Evolutionary conservation across 2,329 filamentous ascomycete species (phyloP), one percentile per base, ranked within the genome.

Genomic region (Diaporthe amygdali): DNA sequence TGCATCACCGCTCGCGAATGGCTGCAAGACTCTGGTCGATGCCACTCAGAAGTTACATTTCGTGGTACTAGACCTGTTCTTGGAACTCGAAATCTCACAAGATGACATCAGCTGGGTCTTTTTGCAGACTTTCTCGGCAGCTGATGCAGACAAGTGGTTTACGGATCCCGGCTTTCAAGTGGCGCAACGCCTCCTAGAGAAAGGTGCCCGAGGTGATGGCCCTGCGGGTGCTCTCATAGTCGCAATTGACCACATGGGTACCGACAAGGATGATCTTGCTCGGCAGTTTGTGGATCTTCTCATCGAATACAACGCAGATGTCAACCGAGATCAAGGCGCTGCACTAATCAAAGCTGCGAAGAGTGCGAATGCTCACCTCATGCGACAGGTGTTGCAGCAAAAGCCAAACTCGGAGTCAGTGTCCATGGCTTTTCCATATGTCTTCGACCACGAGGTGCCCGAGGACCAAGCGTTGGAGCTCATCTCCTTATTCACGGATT

Each of bases 301-400:
- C 0, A 74, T 84, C 20, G 77, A 81, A 25, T 73, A 82, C 61
- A 81, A 82, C 2, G 84, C 82, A n/a, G 81, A 85, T 69, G 82
- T 88, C 71, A 85, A 88, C 75, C 81, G 85, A 71, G 82, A 85
- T 25, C 77, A 85, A 61, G 90, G 90, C 8, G 82, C 88, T 75
- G 85, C 87, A 2, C 77, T 92, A 8, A 84, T 86, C 67, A 80
- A 85, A 63, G 89, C 89, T 2, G 87, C 89, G 1, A 84, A 84
- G 1, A 84, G 83, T 52, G 88, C 85, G 8, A 84, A 89, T 61
- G 77, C 82, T 6, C 80, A 82, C 15, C 83, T 91, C 73, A 85
- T 89, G 2, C 80, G 79, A 59, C 80, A 83, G 56, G 81, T 92
- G 27, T 80, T 92, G 7, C 78, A 81, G 5, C 82, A 85, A 67